These are phyloP conservation scores for Beauveria varroae DNA, from an alignment of 2,329 filamentous ascomycete species.

Conservation along the genomic window DNA sequence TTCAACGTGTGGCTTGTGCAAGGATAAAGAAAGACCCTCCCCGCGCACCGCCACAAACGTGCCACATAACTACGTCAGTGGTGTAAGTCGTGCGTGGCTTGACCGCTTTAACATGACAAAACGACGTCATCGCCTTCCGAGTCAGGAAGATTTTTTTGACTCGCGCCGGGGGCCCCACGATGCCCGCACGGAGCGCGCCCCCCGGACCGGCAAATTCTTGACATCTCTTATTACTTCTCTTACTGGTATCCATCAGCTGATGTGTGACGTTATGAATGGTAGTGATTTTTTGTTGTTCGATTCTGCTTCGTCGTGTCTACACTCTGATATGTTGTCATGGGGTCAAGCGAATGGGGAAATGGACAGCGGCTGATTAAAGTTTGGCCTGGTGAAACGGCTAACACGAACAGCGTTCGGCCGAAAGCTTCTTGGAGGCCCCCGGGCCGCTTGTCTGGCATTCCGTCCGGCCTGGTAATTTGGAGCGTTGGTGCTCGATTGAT, in stretches of 20 bases:
- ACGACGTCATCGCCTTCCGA: conserved; percentile 10
- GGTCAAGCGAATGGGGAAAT: neutral
- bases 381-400: neutral
- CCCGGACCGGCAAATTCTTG: neutral
- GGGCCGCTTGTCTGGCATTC: too few relatives aligned
- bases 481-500: too few relatives aligned
- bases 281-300: neutral
- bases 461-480: neutral
- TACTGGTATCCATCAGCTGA: neutral
- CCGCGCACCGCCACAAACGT: conserved; percentile 5
- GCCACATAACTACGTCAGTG: conserved; percentile 7
- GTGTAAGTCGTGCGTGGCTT: conserved; percentile 7
- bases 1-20: neutral
- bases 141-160: conserved; percentile 2
- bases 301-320: neutral
- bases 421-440: neutral
- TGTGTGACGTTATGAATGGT: neutral
- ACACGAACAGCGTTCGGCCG: neutral
- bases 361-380: neutral
- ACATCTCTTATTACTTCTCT: neutral
- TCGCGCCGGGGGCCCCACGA: neutral
- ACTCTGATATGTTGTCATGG: neutral
- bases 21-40: neutral
- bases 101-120: neutral
- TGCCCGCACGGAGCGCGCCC: neutral